Evolutionary conservation across 2,329 filamentous ascomycete genomes (phyloP), one percentile per base, ranked within the genome.

Genomic region (Blastomyces gilchristii): DNA sequence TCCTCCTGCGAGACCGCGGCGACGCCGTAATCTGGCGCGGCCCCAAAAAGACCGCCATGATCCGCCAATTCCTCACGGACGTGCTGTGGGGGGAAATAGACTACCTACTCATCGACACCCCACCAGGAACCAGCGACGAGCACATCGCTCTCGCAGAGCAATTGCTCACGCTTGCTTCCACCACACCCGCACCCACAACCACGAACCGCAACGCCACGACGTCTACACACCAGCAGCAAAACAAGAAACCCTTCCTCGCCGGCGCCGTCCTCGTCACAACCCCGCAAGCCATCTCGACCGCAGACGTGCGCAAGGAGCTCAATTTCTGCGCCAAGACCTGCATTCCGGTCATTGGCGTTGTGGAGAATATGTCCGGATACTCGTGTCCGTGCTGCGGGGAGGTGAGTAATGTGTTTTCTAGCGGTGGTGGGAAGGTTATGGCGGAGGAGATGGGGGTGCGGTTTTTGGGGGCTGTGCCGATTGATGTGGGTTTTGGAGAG

Each of bases 11-110:
- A 3, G 85, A 86, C 65, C 82, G 93, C 69, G 90, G 89, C 66
- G 91, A 97, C 70, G 93, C 94, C 0, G 92, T 99, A 0, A 94
- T 99, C 49, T 99, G 94, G 94, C 85, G 94, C 61, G 94, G 94
- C 0, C 94, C 94, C 2, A 99, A 99, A 78, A 99, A 99, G 79
- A 99, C 94, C 4, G 94, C 94, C 60, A 99, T 99, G 94, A 91
- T 99, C 64, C 86, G 92, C 50, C 94, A 99, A 75, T 99, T 99
- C 73, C 81, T 99, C 37, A 88, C 89, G 0, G 92, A 97, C 71
- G 92, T 97, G 4, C 82, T 90, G 39, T 97, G 94, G 94, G 83
- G 81, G 0, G 83, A 87, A 31, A 85, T 90, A n/a, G 93, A 97
- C 74, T 97, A 90, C 72, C 82, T 99, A 0, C 83, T 99, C 64